phyloP scores from a whole-genome alignment of 164 flowering plant species.

The Protea cynaroides region DNA sequence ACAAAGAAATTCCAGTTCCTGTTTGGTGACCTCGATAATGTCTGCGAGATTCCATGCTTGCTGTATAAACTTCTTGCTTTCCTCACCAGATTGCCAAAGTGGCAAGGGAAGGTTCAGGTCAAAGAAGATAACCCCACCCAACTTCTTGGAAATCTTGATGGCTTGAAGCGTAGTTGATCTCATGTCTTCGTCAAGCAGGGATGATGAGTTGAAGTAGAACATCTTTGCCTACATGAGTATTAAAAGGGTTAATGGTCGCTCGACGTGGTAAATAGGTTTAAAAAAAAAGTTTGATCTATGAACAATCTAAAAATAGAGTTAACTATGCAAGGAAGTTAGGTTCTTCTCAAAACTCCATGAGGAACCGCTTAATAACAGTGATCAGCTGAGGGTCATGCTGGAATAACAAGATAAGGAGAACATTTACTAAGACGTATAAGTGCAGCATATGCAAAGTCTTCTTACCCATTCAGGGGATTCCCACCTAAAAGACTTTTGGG shows the following conservation, averaged over 20 bases:
- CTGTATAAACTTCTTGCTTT: slow-evolving; percentile 58
- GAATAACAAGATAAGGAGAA: no score
- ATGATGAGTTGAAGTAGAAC: slow-evolving; percentile 84
- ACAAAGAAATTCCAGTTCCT: slow-evolving; percentile 91
- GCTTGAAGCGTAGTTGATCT: slow-evolving; percentile 66
- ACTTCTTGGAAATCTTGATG: slow-evolving; percentile 42
- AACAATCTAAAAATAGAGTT: not conserved
- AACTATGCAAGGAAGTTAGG: not conserved
- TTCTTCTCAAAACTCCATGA: not conserved
- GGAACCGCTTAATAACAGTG: not conserved
- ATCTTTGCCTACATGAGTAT: slow-evolving; percentile 68
- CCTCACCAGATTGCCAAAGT: slow-evolving; percentile 77
- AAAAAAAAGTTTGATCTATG: not conserved
- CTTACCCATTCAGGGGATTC: no score
- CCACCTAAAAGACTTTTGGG: no score
- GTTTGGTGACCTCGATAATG: slow-evolving; percentile 84
- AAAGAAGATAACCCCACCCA: slow-evolving; percentile 67
- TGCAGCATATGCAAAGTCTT: no score
- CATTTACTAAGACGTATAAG: no score
- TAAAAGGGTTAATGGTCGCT: no score
- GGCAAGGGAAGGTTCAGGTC: slow-evolving; percentile 90
- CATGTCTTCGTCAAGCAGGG: slow-evolving; percentile 69
- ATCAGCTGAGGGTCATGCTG: no score
- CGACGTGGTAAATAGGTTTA: not conserved
- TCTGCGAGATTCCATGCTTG: slow-evolving; percentile 76